These are phyloP conservation scores for Pascua sp. DNA, from an alignment of 1,284 basidiomycete species.

Conservation along the genomic window DNA sequence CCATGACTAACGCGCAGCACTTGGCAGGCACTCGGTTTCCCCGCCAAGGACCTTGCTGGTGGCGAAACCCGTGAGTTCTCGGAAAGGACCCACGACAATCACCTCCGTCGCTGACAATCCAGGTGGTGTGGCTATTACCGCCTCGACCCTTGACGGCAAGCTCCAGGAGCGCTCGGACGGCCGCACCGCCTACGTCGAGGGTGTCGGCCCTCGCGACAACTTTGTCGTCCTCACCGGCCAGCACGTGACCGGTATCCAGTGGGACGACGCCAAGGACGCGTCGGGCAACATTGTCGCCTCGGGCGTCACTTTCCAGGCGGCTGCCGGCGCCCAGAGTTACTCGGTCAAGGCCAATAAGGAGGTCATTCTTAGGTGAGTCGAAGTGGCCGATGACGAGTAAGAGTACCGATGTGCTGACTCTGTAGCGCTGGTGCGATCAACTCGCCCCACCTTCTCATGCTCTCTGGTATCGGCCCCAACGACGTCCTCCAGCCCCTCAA, in stretches of 20 bases:
- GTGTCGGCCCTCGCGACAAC: conserved; percentile 59
- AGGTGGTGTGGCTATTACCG: conserved; percentile 53
- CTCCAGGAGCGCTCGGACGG: conserved; percentile 67
- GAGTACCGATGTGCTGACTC: no score
- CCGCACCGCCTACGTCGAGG: conserved; percentile 63
- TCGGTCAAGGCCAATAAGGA: conserved; percentile 13
- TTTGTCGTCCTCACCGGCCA: conserved; percentile 58
- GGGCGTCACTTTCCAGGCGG: conserved; percentile 58
- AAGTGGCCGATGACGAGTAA: not conserved
- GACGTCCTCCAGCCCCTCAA: conserved; percentile 10
- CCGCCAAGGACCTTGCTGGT: conserved; percentile 46
- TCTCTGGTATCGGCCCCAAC: conserved; percentile 17
- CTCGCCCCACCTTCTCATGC: conserved; percentile 18
- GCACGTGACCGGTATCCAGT: conserved; percentile 62
- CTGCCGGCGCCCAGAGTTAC: conserved; percentile 29
- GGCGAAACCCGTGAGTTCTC: conserved; percentile 24
- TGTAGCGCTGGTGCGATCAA: conserved; percentile 15
- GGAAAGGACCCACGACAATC: no score
- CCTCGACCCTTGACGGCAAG: conserved; percentile 62
- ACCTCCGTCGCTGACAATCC: not conserved
- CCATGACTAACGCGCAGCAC: not conserved
- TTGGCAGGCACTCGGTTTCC: conserved; percentile 54
- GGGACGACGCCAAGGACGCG: conserved; percentile 54
- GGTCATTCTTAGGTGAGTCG: conserved; percentile 16
- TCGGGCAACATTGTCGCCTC: conserved; percentile 55